Evolutionary conservation across 2,329 filamentous ascomycete genomes (phyloP).

Genomic region (Calonectria fujianensis): DNA sequence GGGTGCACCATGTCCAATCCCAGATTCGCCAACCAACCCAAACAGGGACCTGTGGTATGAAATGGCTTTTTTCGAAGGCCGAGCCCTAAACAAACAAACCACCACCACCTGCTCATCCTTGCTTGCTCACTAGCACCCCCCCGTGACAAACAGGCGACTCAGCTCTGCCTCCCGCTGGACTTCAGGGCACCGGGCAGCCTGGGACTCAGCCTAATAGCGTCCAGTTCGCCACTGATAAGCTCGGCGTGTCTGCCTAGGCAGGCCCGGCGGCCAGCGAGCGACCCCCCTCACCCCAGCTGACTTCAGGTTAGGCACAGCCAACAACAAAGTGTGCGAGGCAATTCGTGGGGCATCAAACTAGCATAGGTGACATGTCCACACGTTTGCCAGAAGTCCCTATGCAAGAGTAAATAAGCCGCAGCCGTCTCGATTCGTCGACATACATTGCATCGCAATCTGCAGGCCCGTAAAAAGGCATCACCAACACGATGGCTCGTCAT

Average conservation of each 20-base stretch:
- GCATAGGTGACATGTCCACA: constrained; percentile 18
- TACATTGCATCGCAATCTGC: constrained; percentile 29
- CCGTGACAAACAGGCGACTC: neutral
- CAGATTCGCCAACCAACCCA: constrained; percentile 15
- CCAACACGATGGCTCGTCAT: constrained; percentile 39
- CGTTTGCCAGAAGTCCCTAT: constrained; percentile 24
- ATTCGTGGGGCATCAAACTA: constrained; percentile 22
- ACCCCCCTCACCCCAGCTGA: constrained; percentile 1
- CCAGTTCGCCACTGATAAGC: constrained; percentile 7
- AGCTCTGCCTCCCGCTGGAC: neutral
- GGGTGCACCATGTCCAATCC: constrained; percentile 19
- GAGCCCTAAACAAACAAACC: neutral
- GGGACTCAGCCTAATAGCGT: neutral
- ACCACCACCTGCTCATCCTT: constrained; percentile 6
- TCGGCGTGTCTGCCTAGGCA: constrained; percentile 1
- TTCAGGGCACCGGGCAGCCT: neutral
- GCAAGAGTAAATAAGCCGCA: constrained; percentile 28
- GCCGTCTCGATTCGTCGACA: constrained; percentile 13
- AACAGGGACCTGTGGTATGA: neutral
- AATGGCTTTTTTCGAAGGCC: neutral
- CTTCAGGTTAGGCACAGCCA: constrained; percentile 19
- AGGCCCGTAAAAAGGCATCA: constrained; percentile 26
- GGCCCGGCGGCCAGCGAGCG: neutral
- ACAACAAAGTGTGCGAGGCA: constrained; percentile 8
- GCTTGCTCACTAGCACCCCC: neutral